Conservation (phyloP, 2,329 filamentous ascomycete species). For the Aspergillus transmontanensis region DNA sequence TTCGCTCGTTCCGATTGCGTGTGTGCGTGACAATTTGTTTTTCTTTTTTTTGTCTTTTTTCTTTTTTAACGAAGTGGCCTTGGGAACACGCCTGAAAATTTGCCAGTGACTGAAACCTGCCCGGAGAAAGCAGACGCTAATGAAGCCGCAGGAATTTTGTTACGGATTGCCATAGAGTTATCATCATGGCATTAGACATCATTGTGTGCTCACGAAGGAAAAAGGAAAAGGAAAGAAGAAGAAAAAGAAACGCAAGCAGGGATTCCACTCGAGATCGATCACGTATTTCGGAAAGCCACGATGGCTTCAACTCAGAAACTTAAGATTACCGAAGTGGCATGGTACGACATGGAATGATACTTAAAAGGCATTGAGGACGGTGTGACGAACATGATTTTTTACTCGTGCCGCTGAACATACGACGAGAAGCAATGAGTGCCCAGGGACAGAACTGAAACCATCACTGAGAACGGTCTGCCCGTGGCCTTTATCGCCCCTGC, state of each 20-base stretch:
- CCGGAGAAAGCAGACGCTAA: conserved; percentile 13
- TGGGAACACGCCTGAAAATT: not conserved
- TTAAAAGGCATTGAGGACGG: conserved; percentile 16
- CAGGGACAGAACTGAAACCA: conserved; percentile 4
- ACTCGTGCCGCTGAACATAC: conserved; percentile 3
- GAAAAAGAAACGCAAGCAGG: conserved; percentile 10
- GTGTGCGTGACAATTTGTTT: not conserved
- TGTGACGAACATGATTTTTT: conserved; percentile 21
- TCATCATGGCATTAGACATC: conserved; percentile 34
- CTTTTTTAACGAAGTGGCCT: conserved; percentile 11
- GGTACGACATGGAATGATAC: conserved; percentile 10
- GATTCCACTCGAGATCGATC: not conserved
- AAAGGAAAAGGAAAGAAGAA: not conserved
- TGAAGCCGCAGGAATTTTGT: conserved; percentile 24
- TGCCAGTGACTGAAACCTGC: conserved; percentile 7
- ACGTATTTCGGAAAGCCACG: conserved; percentile 6
- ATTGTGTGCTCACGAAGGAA: conserved; percentile 33
- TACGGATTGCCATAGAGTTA: conserved; percentile 3
- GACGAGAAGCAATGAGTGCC: conserved; percentile 9
- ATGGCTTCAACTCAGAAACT: conserved; percentile 18
- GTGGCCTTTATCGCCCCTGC: conserved; percentile 13
- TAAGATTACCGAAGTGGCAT: conserved; percentile 22
- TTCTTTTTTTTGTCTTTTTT: not conserved
- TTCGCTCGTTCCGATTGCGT: not conserved
- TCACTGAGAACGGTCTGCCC: conserved; percentile 12